These are phyloP conservation scores for Rhynchospora breviuscula DNA, from an alignment of 176 grass and related monocot genomes.

Conservation along the genomic window DNA sequence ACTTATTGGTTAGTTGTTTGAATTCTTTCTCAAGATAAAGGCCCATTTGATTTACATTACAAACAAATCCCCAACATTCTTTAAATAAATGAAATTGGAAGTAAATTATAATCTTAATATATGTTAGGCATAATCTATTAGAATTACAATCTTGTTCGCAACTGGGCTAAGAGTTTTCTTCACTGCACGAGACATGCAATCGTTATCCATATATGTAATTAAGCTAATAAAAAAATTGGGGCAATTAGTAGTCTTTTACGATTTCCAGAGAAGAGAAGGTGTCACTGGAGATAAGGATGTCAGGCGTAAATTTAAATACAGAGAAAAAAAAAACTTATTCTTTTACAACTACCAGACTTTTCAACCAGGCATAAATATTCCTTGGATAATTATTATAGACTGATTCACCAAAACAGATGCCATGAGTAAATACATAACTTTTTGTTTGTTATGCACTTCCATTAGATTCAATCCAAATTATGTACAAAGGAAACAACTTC, in stretches of 20 bases:
- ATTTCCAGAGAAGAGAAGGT: neutral
- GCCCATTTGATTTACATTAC: neutral
- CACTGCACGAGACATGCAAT: neutral
- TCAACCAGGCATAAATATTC: neutral
- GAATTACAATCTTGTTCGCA: neutral
- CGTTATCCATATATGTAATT: neutral
- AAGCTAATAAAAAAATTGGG: neutral
- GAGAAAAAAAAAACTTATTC: neutral
- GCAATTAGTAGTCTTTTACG: neutral
- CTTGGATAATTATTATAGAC: neutral
- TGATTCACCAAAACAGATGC: neutral
- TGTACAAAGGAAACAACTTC: neutral
- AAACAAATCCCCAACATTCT: neutral
- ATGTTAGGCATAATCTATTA: neutral
- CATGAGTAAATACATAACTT: neutral
- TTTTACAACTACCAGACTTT: neutral
- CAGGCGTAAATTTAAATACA: neutral
- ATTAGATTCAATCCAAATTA: neutral
- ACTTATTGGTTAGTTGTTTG: neutral
- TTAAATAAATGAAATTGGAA: neutral
- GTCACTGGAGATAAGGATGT: constrained; percentile 11
- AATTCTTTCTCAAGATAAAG: neutral
- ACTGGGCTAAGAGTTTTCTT: neutral
- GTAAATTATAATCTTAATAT: neutral
- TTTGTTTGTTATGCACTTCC: neutral